A percentile compares a stretch with the other conserved stretches of the same genome.
These are phyloP conservation scores for Verticillium longisporum DNA, from an alignment of 2,329 filamentous ascomycete species.

Conservation along the genomic window DNA sequence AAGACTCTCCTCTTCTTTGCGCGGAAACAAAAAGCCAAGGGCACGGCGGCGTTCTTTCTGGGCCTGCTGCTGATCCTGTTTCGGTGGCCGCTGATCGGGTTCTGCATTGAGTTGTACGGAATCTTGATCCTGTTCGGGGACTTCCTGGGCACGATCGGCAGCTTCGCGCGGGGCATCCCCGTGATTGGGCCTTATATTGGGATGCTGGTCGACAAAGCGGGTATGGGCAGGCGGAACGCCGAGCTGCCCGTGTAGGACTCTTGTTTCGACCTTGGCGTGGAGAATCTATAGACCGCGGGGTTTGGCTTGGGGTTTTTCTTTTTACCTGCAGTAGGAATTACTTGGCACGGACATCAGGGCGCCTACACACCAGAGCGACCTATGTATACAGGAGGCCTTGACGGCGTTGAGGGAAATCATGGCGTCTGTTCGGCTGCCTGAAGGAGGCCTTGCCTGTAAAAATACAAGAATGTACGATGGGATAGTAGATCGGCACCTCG, in stretches of 20 bases:
- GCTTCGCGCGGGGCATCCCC: constrained; percentile 79
- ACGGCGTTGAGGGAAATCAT: constrained; percentile 5
- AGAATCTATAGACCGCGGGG: too few relatives aligned
- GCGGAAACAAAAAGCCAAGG: constrained; percentile 84
- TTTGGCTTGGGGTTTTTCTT: too few relatives aligned
- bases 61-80: constrained; percentile 82
- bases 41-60: constrained; percentile 78
- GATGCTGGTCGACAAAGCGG: constrained; percentile 61
- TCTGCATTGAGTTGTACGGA: constrained; percentile 85
- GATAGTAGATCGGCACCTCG: not conserved
- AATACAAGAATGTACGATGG: not conserved
- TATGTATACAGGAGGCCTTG: constrained; percentile 9
- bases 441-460: constrained; percentile 1
- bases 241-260: constrained; percentile 65
- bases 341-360: not conserved
- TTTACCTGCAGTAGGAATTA: not conserved
- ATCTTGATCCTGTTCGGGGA: constrained; percentile 93
- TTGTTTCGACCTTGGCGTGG: not conserved
- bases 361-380: constrained; percentile 8
- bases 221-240: constrained; percentile 63
- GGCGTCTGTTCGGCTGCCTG: constrained; percentile 2
- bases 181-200: constrained; percentile 84
- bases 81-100: constrained; percentile 87
- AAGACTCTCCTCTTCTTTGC: constrained; percentile 95
- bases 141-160: constrained; percentile 86